phyloP scores from a whole-genome alignment of 345 rosid species.

The Citrus hindsii region DNA sequence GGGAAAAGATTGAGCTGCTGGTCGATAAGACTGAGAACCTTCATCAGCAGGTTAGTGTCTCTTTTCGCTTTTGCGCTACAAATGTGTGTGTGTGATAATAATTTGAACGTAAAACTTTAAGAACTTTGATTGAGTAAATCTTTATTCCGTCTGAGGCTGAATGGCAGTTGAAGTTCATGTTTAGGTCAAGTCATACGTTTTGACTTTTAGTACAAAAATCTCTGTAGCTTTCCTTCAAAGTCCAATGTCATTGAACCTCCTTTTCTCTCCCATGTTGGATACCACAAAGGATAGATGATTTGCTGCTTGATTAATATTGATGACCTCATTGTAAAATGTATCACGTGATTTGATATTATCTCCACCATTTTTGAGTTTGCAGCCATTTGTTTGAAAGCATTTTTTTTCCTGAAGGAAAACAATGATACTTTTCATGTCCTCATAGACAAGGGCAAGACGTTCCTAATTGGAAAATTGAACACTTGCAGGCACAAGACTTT shows the following conservation, averaged over 20 bases:
- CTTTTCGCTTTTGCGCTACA: background rate
- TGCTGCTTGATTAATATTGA: background rate
- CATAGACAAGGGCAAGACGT: background rate
- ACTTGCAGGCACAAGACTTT: conserved; percentile 39
- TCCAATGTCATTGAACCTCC: background rate
- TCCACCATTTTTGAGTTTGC: background rate
- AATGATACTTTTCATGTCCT: background rate
- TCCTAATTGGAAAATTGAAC: background rate
- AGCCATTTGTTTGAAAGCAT: background rate
- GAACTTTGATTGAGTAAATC: background rate
- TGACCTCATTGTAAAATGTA: background rate
- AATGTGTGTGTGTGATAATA: background rate
- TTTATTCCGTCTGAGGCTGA: background rate
- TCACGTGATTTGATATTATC: background rate
- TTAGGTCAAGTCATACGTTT: background rate
- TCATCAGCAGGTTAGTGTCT: conserved; percentile 33
- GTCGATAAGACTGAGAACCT: conserved; percentile 47
- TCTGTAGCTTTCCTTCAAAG: background rate
- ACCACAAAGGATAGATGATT: background rate
- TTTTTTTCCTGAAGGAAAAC: too few species aligned
- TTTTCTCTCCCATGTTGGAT: background rate
- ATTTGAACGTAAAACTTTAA: background rate
- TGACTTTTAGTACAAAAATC: background rate
- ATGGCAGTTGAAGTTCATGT: background rate
- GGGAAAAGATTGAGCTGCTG: conserved; percentile 43